Evolutionary conservation across 768 basidiomycete genomes (phyloP), one percentile per base, ranked within the genome.

Genomic region (Filobasidium floriforme): DNA sequence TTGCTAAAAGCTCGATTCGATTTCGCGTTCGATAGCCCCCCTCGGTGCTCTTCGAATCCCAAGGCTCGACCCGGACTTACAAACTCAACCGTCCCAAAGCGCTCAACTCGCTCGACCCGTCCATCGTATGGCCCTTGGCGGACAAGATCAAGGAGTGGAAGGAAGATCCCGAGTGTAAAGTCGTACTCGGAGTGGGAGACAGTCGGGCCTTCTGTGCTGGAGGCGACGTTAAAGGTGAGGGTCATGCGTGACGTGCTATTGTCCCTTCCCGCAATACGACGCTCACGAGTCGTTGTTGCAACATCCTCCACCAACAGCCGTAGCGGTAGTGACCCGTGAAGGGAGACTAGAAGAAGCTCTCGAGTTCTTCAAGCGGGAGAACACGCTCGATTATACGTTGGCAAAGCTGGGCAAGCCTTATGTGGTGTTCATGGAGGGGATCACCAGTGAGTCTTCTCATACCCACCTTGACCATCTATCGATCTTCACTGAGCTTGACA

Each of bases 161-260:
- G 14, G 55, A 59, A 19, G 28, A 24, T 28, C 71, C 71, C 43
- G 67, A 74, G 59, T 66, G 76, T 18, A 57, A 57, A 6, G 14
- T 57, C 5, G 71, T 78, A 11, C 69, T 78, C 41, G 77, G 74
- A 0, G 70, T 67, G 10, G 77, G 77, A 1, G 73, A 77, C 14
- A 88, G 87, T 3, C 82, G 86, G 66, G 89, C 88, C 14, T 98
- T 97, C 76, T 98, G 92, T 73, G 88, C 90, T 7, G 96, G 96
- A 15, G 96, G 96, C 52, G 96, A 99, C 79, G 89, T 99, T 65
- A 87, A 85, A 66, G 81, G 94, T 93, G 71, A 79, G 88, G n/a
- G 41, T 28, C 18, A 40, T 19, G 40, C 44, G 10, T 32, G 26
- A 59, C 9, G 19, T 22, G 15, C 32, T 7, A 7, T 19, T 61